These are phyloP conservation scores for Penicillium sp. DNA, from an alignment of 2,329 filamentous ascomycete species.

Conservation along the genomic window DNA sequence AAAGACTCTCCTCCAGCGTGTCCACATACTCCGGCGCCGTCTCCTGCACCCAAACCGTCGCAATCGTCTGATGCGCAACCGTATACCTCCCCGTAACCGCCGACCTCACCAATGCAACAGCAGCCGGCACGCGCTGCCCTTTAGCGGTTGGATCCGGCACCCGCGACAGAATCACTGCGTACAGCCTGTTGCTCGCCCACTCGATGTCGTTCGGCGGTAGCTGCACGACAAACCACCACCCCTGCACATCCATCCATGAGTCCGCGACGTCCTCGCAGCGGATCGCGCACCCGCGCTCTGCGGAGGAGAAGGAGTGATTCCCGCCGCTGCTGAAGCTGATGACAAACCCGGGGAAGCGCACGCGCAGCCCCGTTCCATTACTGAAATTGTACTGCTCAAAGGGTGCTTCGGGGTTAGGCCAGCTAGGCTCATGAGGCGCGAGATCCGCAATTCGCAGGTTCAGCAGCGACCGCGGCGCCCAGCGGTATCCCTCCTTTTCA, in stretches of 20 bases:
- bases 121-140: conserved; percentile 8
- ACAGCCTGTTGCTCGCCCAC: conserved; percentile 13
- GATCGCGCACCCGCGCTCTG: conserved; percentile 16
- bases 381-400: background rate
- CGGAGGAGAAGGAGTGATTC: conserved; percentile 9
- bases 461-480: conserved; percentile 23
- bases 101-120: background rate
- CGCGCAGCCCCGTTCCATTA: conserved; percentile 1
- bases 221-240: conserved; percentile 20
- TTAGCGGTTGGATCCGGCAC: conserved; percentile 2
- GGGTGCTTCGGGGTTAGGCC: background rate
- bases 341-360: conserved; percentile 4
- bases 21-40: background rate
- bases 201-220: conserved; percentile 16
- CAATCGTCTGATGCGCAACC: conserved; percentile 9
- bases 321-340: background rate
- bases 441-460: conserved; percentile 16
- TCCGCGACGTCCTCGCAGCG: background rate
- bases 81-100: background rate
- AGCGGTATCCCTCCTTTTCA: conserved; percentile 11
- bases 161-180: conserved; percentile 17
- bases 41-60: conserved; percentile 1
- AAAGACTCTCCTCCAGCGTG: background rate
- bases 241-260: background rate
- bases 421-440: background rate